Percentiles rank a stretch among this genome's conserved stretches.
Conservation (phyloP, 1,284 basidiomycete species). For the Malassezia brasiliensis region DNA sequence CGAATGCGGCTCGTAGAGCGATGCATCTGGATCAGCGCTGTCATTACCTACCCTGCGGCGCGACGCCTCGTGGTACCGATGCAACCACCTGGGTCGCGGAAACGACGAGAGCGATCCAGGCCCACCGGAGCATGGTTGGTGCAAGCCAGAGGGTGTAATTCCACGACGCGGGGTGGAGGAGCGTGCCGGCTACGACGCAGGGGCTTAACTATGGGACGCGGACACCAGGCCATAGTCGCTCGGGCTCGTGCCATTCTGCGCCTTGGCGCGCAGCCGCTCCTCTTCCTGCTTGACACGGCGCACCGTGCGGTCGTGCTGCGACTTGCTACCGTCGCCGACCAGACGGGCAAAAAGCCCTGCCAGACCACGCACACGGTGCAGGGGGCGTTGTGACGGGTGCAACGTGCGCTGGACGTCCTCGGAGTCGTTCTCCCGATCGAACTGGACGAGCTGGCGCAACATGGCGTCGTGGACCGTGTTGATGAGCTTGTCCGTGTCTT, state of each 20-base stretch:
- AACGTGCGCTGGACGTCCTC: background rate
- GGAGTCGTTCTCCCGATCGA: conserved; percentile 5
- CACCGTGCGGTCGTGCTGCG: background rate
- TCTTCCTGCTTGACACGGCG: background rate
- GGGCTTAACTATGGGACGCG: background rate
- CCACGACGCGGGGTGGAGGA: background rate
- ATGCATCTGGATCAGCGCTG: conserved; percentile 1
- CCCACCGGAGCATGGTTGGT: conserved; percentile 27
- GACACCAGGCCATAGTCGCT: conserved; percentile 12
- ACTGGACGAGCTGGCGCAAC: conserved; percentile 21
- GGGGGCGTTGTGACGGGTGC: background rate
- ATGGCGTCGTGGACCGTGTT: conserved; percentile 53
- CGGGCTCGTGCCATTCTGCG: background rate
- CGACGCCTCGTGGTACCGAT: conserved; percentile 4
- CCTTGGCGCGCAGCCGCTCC: background rate
- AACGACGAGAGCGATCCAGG: conserved; percentile 55
- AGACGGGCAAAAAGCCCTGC: conserved; percentile 11
- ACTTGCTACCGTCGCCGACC: conserved; percentile 3
- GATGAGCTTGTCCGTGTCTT: conserved; percentile 60
- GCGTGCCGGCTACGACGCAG: background rate
- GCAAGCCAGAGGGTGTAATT: background rate
- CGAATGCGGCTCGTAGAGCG: conserved; percentile 2
- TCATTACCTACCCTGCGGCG: conserved; percentile 2
- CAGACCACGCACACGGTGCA: background rate
- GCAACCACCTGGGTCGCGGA: background rate